A percentile compares a stretch with the other conserved stretches of the same genome.
Evolutionary conservation across 352 stramenopile species (phyloP).

Genomic region (Peronospora farinosa): DNA sequence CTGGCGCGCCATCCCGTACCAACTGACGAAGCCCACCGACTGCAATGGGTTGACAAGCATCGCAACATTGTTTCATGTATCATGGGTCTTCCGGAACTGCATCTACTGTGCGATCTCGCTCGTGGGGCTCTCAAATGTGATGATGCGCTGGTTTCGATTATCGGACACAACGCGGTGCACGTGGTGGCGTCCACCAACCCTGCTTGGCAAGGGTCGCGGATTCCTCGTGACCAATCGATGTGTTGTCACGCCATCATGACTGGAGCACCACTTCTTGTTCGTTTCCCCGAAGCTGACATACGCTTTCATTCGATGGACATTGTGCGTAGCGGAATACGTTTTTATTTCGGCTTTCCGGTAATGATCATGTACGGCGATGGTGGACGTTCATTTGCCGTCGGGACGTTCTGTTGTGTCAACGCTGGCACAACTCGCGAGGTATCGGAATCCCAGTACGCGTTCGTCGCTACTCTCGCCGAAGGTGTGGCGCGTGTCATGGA

Average conservation of each 20-base stretch:
- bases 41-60: slow-evolving; percentile 33
- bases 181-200: slow-evolving; percentile 41
- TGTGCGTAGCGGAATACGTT: slow-evolving; percentile 38
- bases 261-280: slow-evolving; percentile 42
- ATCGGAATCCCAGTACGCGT: slow-evolving; percentile 50
- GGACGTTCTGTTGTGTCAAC: slow-evolving; percentile 52
- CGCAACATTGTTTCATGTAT: slow-evolving; percentile 34
- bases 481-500: slow-evolving; percentile 44
- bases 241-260: slow-evolving; percentile 57
- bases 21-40: slow-evolving; percentile 31
- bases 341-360: slow-evolving; percentile 64
- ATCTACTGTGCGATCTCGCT: slow-evolving; percentile 54
- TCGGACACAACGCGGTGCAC: slow-evolving; percentile 31
- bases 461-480: slow-evolving; percentile 36
- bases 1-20: slow-evolving; percentile 33
- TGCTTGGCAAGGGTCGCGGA: slow-evolving; percentile 22
- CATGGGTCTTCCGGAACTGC: slow-evolving; percentile 48
- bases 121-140: slow-evolving; percentile 43
- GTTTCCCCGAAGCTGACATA: slow-evolving; percentile 49
- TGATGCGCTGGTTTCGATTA: slow-evolving; percentile 41
- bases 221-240: slow-evolving; percentile 45
- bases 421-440: slow-evolving; percentile 33
- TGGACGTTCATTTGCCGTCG: slow-evolving; percentile 33
- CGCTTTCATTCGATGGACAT: slow-evolving; percentile 42
- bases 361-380: slow-evolving; percentile 15